phyloP scores from a whole-genome alignment of 2,329 filamentous ascomycete species.

The Fusarium pseudocircinatum region DNA sequence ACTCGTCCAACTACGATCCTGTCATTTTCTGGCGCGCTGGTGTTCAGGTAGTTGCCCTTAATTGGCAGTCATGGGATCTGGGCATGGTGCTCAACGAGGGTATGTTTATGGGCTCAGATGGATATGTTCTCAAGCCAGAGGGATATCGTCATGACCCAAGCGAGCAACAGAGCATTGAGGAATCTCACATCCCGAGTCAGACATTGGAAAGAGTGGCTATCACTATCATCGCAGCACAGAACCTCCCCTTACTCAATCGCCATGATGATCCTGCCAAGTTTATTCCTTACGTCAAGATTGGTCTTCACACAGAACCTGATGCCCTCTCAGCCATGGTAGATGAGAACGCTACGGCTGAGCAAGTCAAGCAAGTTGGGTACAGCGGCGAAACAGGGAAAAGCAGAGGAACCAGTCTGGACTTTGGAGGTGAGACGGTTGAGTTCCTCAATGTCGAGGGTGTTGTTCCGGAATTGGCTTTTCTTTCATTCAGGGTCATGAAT shows the following conservation, averaged over 20 bases:
- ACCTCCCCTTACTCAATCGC: neutral
- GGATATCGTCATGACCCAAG: constrained; percentile 59
- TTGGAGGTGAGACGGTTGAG: constrained; percentile 2
- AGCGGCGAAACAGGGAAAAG: neutral
- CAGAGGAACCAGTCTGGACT: neutral
- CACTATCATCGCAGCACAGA: constrained; percentile 5
- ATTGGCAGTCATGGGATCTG: constrained; percentile 94
- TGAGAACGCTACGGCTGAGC: neutral
- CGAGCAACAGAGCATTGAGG: accelerated
- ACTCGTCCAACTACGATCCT: constrained; percentile 92
- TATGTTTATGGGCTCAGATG: constrained; percentile 88
- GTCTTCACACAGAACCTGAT: constrained; percentile 1
- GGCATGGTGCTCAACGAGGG: constrained; percentile 96
- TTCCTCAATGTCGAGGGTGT: constrained; percentile 3
- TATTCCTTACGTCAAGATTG: constrained; percentile 8
- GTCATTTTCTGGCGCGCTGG: constrained; percentile 90
- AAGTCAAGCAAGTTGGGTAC: neutral
- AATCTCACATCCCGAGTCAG: neutral
- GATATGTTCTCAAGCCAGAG: constrained; percentile 85
- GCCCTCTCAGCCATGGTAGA: neutral
- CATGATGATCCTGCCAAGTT: neutral
- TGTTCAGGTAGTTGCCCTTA: constrained; percentile 95
- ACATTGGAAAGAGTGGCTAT: neutral
- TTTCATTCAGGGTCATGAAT: constrained; percentile 7
- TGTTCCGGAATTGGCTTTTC: neutral